phyloP scores from a whole-genome alignment of 768 basidiomycete genomes.

The Cantharellus cinnabarinus region DNA sequence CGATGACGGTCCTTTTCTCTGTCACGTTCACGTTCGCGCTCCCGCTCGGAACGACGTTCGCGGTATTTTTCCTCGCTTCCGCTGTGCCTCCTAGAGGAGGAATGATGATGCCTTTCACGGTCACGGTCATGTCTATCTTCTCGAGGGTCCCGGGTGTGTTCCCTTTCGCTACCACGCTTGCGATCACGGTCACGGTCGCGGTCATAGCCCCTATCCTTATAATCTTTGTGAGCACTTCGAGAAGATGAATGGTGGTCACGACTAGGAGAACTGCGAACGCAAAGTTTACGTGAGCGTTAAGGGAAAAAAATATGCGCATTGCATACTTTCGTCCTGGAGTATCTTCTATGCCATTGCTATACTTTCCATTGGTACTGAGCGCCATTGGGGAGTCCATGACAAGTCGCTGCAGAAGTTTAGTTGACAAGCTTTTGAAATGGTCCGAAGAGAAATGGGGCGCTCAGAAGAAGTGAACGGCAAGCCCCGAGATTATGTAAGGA shows the following conservation, averaged over 20 bases:
- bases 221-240: neutral
- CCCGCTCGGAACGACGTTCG: neutral
- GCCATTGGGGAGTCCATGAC: too few relatives aligned
- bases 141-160: too few relatives aligned
- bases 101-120: neutral
- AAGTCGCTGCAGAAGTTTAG: too few relatives aligned
- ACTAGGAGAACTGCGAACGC: neutral
- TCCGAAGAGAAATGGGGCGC: too few relatives aligned
- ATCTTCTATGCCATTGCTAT: too few relatives aligned
- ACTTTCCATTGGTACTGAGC: too few relatives aligned
- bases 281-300: neutral
- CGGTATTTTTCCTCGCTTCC: neutral
- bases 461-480: too few relatives aligned
- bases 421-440: too few relatives aligned
- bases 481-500: too few relatives aligned
- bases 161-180: neutral
- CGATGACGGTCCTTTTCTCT: neutral
- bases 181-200: neutral
- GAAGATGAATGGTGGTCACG: neutral
- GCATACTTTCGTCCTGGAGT: too few relatives aligned
- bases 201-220: neutral
- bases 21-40: neutral
- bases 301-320: too few relatives aligned
- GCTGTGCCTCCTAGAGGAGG: neutral
- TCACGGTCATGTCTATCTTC: constrained; percentile 5